A percentile compares a stretch with the other conserved stretches of the same genome.
Conservation (phyloP, 768 basidiomycete species). For the Lactifluus subvellereus region DNA sequence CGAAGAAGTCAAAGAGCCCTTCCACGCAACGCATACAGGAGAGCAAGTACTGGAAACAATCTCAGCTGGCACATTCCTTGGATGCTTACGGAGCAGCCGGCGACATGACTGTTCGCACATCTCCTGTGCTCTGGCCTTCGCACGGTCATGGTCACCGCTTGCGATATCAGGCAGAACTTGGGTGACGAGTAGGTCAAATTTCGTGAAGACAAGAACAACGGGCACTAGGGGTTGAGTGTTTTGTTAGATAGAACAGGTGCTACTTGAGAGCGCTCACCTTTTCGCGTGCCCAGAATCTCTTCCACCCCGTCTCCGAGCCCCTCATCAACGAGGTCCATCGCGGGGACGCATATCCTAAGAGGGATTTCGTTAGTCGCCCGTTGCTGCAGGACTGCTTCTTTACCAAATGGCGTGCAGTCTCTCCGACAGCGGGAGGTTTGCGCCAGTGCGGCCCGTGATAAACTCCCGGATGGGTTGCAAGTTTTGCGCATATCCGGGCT, state of each 20-base stretch:
- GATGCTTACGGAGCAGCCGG: not conserved
- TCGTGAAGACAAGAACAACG: not conserved
- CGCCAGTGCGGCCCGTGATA: not conserved
- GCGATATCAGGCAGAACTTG: not conserved
- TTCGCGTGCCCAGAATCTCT: not conserved
- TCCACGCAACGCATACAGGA: not conserved
- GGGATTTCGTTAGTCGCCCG: not conserved
- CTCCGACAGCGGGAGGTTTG: not conserved
- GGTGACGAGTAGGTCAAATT: conserved; percentile 5
- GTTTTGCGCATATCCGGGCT: not conserved
- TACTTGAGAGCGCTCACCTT: not conserved
- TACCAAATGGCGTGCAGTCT: conserved; percentile 12
- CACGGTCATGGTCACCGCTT: not conserved
- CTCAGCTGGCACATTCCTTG: conserved; percentile 3
- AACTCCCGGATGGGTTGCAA: not conserved
- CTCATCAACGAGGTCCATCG: not conserved
- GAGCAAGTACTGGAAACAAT: conserved; percentile 1
- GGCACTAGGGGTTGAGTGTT: not conserved
- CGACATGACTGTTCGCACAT: not conserved
- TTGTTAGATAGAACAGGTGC: not conserved
- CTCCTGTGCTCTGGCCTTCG: not conserved
- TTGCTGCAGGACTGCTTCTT: not conserved
- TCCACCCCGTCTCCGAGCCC: not conserved
- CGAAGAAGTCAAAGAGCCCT: not conserved
- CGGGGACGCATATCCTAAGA: conserved; percentile 9